These are phyloP conservation scores for Ceriops zippeliana DNA, from an alignment of 345 rosid genomes.

Conservation along the genomic window DNA sequence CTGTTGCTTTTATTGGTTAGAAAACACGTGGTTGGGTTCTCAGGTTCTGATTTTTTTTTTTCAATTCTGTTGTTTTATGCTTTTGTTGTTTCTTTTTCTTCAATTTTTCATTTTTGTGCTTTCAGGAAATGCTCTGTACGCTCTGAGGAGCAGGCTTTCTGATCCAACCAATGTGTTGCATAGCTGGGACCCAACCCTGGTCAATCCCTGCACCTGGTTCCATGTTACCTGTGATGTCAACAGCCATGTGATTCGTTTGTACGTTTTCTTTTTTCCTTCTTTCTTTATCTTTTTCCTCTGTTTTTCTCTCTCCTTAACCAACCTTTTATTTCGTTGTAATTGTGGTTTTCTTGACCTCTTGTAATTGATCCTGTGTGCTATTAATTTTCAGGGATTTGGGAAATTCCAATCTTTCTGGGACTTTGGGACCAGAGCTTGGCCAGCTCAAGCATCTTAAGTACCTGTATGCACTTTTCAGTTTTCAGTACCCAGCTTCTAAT, in stretches of 20 bases:
- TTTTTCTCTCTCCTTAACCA: neutral
- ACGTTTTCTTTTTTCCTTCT: conserved; percentile 15
- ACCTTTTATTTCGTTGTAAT: neutral
- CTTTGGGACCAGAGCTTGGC: conserved; percentile 64
- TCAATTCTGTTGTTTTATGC: neutral
- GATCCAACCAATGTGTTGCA: conserved; percentile 72
- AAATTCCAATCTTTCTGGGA: conserved; percentile 61
- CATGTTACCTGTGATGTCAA: conserved; percentile 69
- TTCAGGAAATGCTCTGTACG: conserved; percentile 70
- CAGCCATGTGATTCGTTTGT: conserved; percentile 63
- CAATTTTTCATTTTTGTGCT: conserved; percentile 13
- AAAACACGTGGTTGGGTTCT: conserved; percentile 7
- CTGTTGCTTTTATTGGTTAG: conserved; percentile 3
- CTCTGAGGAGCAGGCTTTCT: conserved; percentile 52
- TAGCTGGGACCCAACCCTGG: conserved; percentile 92
- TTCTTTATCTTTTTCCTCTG: neutral
- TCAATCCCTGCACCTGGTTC: conserved; percentile 90
- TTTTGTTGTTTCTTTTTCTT: conserved; percentile 1
- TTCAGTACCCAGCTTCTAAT: neutral
- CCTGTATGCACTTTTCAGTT: conserved; percentile 37
- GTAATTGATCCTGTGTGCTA: neutral
- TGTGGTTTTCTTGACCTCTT: neutral
- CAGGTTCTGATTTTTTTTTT: neutral
- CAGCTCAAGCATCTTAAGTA: conserved; percentile 60
- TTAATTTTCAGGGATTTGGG: conserved; percentile 57